Conservation (phyloP, 2,329 filamentous ascomycete species). For the Hypoxylon sp. region DNA sequence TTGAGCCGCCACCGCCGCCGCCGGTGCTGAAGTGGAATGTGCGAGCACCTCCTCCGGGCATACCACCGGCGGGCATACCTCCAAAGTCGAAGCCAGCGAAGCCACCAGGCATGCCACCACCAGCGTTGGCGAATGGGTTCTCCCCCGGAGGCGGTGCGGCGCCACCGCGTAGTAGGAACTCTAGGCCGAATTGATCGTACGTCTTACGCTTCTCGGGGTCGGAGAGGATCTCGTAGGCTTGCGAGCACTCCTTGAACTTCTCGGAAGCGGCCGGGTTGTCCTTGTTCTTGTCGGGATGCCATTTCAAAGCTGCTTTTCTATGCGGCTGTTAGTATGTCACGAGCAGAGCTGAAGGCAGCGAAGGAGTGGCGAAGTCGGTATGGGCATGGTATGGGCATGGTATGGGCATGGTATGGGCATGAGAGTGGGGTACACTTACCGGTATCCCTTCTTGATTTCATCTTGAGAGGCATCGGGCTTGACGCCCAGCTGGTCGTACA, state of each 20-base stretch:
- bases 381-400: no score
- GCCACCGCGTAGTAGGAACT: constrained; percentile 88
- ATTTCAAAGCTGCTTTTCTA: constrained; percentile 89
- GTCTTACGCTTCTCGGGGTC: constrained; percentile 96
- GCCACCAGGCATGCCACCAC: constrained; percentile 66
- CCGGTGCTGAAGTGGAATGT: constrained; percentile 74
- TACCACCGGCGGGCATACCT: constrained; percentile 51
- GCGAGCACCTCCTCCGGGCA: constrained; percentile 59
- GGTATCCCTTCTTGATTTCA: constrained; percentile 96
- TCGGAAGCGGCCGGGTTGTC: constrained; percentile 86
- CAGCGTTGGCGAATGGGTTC: constrained; percentile 69
- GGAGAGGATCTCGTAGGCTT: constrained; percentile 97
- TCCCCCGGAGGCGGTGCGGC: constrained; percentile 72
- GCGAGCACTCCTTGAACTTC: constrained; percentile 98
- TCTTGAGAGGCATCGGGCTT: constrained; percentile 86
- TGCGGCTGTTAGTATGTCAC: constrained; percentile 21
- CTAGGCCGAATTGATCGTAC: constrained; percentile 94
- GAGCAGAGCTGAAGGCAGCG: not conserved
- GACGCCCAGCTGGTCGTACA: constrained; percentile 88
- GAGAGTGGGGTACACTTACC: constrained; percentile 64
- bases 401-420: no score
- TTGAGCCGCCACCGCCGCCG: constrained; percentile 62
- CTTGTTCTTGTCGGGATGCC: constrained; percentile 98
- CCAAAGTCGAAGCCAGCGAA: constrained; percentile 65
- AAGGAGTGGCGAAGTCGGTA: constrained; percentile 11